Conservation (phyloP, 1,284 basidiomycete genomes). For the Gymnopus androsaceus region DNA sequence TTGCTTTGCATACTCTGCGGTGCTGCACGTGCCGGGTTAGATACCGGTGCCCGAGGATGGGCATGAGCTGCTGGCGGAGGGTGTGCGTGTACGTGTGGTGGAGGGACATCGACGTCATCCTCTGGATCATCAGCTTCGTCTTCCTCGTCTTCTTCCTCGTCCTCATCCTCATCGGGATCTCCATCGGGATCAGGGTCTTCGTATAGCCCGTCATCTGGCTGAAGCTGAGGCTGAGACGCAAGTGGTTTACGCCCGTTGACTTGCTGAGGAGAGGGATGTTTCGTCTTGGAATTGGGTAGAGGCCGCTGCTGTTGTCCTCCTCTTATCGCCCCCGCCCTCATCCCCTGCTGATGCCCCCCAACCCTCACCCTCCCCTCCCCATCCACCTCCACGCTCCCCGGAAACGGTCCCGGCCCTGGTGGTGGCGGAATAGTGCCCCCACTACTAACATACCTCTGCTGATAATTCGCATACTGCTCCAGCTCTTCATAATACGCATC, state of each 20-base stretch:
- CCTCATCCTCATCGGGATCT: slow-evolving; percentile 38
- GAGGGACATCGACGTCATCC: too few species aligned
- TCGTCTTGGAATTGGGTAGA: slow-evolving; percentile 19
- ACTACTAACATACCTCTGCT: slow-evolving; percentile 89
- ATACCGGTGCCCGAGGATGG: too few species aligned
- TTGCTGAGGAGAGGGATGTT: too few species aligned
- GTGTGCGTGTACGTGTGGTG: too few species aligned
- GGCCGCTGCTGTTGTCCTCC: too few species aligned
- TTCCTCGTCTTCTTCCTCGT: slow-evolving; percentile 42
- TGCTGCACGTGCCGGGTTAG: too few species aligned
- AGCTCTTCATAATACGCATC: slow-evolving; percentile 99
- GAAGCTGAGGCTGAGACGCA: slow-evolving; percentile 44
- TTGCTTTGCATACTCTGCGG: too few species aligned
- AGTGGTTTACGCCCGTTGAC: slow-evolving; percentile 33
- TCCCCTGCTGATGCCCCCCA: slow-evolving; percentile 48
- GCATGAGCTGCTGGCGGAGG: too few species aligned
- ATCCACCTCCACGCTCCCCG: slow-evolving; percentile 95
- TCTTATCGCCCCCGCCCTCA: slow-evolving; percentile 33
- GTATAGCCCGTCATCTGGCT: slow-evolving; percentile 58
- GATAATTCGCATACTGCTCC: slow-evolving; percentile 96
- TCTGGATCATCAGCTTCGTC: slow-evolving; percentile 34
- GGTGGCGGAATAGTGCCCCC: slow-evolving; percentile 87
- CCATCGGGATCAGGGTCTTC: neutral
- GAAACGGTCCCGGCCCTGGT: slow-evolving; percentile 96
- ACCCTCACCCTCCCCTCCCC: slow-evolving; percentile 73